A percentile compares a stretch with the other conserved stretches of the same genome.
Conservation (phyloP, 768 basidiomycete species). For the Lactifluus pinguis region DNA sequence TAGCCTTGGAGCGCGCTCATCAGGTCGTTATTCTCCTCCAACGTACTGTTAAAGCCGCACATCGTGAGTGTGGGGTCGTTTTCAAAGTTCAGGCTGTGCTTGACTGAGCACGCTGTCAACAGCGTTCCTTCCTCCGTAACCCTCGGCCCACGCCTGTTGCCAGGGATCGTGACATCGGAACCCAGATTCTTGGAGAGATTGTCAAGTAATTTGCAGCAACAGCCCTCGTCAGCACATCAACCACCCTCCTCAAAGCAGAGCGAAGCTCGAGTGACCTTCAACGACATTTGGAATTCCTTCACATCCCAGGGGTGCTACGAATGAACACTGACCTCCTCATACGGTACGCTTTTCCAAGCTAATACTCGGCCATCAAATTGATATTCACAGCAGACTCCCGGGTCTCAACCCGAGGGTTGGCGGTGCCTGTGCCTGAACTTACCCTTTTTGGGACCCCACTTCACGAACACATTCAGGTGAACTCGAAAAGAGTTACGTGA, state of each 20-base stretch:
- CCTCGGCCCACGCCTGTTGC: too few species aligned
- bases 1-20: neutral
- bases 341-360: neutral
- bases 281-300: neutral
- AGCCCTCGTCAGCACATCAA: neutral
- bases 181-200: neutral
- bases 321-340: neutral
- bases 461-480: neutral
- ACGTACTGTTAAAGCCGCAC: neutral
- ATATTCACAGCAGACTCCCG: neutral
- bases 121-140: neutral
- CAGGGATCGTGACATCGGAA: neutral
- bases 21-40: neutral
- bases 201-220: neutral
- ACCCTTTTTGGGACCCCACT: neutral
- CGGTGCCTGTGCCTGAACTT: neutral
- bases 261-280: neutral
- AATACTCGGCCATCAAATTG: neutral
- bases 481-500: conserved; percentile 1
- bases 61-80: neutral
- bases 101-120: neutral
- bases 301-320: neutral
- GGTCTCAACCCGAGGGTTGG: too few species aligned
- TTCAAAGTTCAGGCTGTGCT: neutral
- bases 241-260: neutral